These are phyloP conservation scores for Fraxinus nigra DNA, from an alignment of 305 asterid genomes.

Conservation along the genomic window DNA sequence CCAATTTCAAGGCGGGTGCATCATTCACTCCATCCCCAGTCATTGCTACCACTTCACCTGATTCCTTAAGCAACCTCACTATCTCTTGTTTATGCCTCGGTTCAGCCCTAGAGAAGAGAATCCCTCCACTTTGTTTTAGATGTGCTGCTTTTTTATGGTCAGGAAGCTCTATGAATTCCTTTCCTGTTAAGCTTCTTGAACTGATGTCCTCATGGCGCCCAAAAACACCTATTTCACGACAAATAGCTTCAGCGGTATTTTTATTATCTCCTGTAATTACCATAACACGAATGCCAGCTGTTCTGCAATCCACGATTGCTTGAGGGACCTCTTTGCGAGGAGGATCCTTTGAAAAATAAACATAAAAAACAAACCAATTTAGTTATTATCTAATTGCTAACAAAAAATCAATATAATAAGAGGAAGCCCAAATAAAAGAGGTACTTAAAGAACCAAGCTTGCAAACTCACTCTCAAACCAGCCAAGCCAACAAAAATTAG, in stretches of 20 bases:
- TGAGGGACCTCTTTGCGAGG: conserved; percentile 87
- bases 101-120: conserved; percentile 95
- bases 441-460: not conserved
- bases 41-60: conserved; percentile 95
- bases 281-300: conserved; percentile 91
- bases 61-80: conserved; percentile 88
- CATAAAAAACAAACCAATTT: not conserved
- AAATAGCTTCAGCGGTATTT: conserved; percentile 88
- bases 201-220: conserved; percentile 56
- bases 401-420: not conserved
- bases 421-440: not conserved
- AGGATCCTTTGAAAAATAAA: conserved; percentile 49
- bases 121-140: conserved; percentile 64
- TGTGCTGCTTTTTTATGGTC: conserved; percentile 41
- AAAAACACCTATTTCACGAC: conserved; percentile 87
- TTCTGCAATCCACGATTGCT: conserved; percentile 86
- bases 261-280: conserved; percentile 92
- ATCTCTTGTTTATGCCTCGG: conserved; percentile 94
- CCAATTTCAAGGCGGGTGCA: conserved; percentile 91
- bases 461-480: conserved; percentile 80
- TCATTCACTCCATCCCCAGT: conserved; percentile 97
- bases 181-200: conserved; percentile 69
- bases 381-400: not conserved
- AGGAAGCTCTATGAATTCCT: conserved; percentile 57
- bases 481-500: conserved; percentile 85